Conservation (phyloP, 2,329 filamentous ascomycete species). For the Fusarium austroafricanum region DNA sequence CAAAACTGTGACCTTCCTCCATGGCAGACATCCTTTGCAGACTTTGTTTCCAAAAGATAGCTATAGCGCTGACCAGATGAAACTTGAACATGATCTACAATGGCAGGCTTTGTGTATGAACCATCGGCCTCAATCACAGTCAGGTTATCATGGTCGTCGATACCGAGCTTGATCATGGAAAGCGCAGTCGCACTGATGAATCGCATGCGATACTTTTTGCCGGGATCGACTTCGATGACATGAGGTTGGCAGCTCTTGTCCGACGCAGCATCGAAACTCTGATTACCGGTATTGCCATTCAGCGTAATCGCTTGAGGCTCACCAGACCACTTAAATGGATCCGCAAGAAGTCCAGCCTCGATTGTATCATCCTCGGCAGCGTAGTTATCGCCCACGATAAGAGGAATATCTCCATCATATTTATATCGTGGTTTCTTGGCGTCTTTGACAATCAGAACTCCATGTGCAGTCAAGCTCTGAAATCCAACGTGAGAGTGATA, state of each 20-base stretch:
- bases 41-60: slow-evolving; percentile 12
- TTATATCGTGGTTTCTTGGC: slow-evolving; percentile 63
- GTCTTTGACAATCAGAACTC: slow-evolving; percentile 64
- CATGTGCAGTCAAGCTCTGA: slow-evolving; percentile 68
- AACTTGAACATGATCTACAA: slow-evolving; percentile 16
- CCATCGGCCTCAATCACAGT: slow-evolving; percentile 34
- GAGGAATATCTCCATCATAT: slow-evolving; percentile 71
- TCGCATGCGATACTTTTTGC: slow-evolving; percentile 20
- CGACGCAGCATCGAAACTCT: slow-evolving; percentile 15
- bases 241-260: slow-evolving; percentile 28
- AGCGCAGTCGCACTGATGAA: slow-evolving; percentile 23
- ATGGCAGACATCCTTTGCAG: neutral
- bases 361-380: slow-evolving; percentile 64
- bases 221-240: slow-evolving; percentile 20
- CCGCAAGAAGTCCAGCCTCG: slow-evolving; percentile 59
- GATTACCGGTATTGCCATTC: slow-evolving; percentile 36
- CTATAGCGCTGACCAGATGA: slow-evolving; percentile 28
- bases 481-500: slow-evolving; percentile 76
- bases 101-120: slow-evolving; percentile 22
- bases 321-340: slow-evolving; percentile 68
- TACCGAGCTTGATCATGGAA: slow-evolving; percentile 25
- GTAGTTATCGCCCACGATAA: slow-evolving; percentile 66
- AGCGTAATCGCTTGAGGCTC: slow-evolving; percentile 58
- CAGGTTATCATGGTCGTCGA: slow-evolving; percentile 10
- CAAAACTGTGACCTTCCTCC: slow-evolving; percentile 7